Evolutionary conservation across 2,329 filamentous ascomycete genomes (phyloP), one percentile per base, ranked within the genome.

Genomic region (Pseudogymnoascus sp.): DNA sequence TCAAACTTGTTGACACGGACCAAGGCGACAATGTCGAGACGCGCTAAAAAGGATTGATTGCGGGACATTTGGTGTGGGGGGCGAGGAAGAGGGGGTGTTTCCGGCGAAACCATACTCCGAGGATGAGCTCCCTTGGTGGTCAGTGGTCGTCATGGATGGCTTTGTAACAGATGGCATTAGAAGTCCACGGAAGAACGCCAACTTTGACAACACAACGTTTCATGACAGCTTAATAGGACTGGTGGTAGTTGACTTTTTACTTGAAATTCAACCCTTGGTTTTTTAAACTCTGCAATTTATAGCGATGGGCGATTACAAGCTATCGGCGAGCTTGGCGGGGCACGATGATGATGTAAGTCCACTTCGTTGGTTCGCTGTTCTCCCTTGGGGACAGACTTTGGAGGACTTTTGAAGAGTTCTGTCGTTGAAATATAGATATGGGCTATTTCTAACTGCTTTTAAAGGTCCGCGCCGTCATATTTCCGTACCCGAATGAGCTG

Each of bases 261-360:
- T 53, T 31, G 25, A 31, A 31, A 53, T 53, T 18, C n/a, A 34
- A 53, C 25, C 46, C 46, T 31, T 31, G 25, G 8, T 31, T 31
- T 49, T 53, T 53, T 12, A 53, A 53, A 18, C 3, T 18, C 46
- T 53, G n/a, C 8, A 49, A 53, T 34, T 18, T 40, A 38, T 60
- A 63, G 69, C 68, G 70, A 93, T 93, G 89, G 80, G 83, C 76
- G 88, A 92, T 74, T 97, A 91, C 83, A 96, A 93, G 83, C 86
- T 99, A 72, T 96, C 95, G 66, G 92, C 93, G 69, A 89, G 91
- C 73, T 84, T 99, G 68, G 80, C 87, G 69, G 93, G 91, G 72
- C 95, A 99, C 75, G 89, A 95, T 76, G 89, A 95, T 75, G 95
- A 99, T 85, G 95, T 97, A 82, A 77, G 87, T 76, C 49, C 62